These are phyloP conservation scores for Vitis hybrid DNA, from an alignment of 177 flowering plant genomes.

Conservation along the genomic window DNA sequence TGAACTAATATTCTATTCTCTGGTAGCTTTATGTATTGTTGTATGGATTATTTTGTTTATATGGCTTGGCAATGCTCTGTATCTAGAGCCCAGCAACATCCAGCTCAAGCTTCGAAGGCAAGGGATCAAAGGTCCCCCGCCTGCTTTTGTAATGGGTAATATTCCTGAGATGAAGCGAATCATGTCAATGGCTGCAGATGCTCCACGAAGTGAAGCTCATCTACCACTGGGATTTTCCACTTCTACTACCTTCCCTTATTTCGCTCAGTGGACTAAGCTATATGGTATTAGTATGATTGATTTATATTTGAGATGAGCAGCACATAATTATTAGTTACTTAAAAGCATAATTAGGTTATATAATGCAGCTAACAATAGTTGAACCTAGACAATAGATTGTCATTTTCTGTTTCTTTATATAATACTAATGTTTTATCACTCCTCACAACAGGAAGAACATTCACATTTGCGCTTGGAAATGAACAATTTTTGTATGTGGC, in stretches of 20 bases:
- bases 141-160: conserved; percentile 14
- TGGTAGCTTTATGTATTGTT: not conserved
- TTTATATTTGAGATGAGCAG: too few relatives aligned
- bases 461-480: conserved; percentile 14
- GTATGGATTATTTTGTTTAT: not conserved
- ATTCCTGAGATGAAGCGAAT: conserved; percentile 19
- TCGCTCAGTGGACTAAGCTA: conserved; percentile 15
- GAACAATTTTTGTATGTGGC: conserved; percentile 9
- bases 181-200: not conserved
- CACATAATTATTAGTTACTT: too few relatives aligned
- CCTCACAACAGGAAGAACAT: not conserved
- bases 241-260: conserved; percentile 12
- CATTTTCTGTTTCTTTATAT: too few relatives aligned
- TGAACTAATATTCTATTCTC: too few relatives aligned
- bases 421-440: too few relatives aligned
- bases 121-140: conserved; percentile 16
- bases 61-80: not conserved
- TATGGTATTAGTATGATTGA: conserved; percentile 3
- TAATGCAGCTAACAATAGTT: too few relatives aligned
- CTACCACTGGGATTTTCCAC: not conserved
- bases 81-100: conserved; percentile 6
- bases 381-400: too few relatives aligned
- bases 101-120: conserved; percentile 5
- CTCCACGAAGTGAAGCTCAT: too few relatives aligned
- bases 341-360: too few relatives aligned